phyloP scores from a whole-genome alignment of 2,329 filamentous ascomycete species.

The Stachybotrys chartarum region DNA sequence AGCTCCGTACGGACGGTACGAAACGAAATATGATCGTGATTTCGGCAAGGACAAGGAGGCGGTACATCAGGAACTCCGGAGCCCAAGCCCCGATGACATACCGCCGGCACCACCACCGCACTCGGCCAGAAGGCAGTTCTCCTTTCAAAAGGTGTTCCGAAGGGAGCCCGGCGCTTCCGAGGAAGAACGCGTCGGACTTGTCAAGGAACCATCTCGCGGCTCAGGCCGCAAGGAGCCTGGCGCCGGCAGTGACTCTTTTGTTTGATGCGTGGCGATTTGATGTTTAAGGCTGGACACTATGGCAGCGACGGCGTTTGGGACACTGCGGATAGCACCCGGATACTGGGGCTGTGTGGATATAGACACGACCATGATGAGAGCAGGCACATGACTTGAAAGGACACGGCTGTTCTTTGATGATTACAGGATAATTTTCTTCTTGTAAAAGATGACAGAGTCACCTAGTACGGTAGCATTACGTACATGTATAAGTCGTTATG shows the following conservation, averaged over 20 bases:
- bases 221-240: background rate
- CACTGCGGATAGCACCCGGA: background rate
- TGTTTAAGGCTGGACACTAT: background rate
- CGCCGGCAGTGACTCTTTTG: background rate
- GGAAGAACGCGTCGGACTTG: conserved; percentile 75
- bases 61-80: conserved; percentile 36
- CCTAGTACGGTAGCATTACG: no score
- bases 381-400: background rate
- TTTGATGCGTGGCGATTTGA: background rate
- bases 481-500: no score
- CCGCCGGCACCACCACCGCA: conserved; percentile 57
- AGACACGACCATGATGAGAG: background rate
- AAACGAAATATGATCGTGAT: background rate
- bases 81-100: conserved; percentile 21
- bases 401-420: background rate
- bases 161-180: conserved; percentile 53
- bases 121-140: conserved; percentile 71
- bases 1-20: background rate
- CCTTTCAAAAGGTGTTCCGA: conserved; percentile 78
- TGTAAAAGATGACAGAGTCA: no score
- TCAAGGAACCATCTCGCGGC: conserved; percentile 47
- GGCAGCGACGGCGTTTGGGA: background rate
- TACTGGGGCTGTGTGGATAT: background rate
- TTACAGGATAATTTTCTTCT: no score
- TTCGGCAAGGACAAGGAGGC: conserved; percentile 37